Evolutionary conservation across 2,329 filamentous ascomycete genomes (phyloP), one percentile per base, ranked within the genome.

Genomic region (Dendryphion nanum): DNA sequence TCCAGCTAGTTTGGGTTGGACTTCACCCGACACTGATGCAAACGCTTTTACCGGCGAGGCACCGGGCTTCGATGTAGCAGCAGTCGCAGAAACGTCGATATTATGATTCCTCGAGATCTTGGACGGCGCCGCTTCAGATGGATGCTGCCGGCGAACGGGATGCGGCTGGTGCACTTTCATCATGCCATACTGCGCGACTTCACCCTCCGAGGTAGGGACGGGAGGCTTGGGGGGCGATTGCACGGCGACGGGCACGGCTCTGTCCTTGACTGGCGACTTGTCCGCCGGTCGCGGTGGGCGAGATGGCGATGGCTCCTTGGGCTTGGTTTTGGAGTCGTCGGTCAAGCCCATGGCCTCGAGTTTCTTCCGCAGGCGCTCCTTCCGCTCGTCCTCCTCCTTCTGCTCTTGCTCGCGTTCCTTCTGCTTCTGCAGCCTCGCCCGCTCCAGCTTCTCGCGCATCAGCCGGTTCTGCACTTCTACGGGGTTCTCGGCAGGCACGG

Each of bases 281-380:
- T 57, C 59, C 13, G 42, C 36, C 30, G 47, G 33, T 33, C 51
- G 61, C 10, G 69, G 62, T 16, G 70, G 57, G 32, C 51, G 61
- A 10, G 69, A 63, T 16, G 70, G 57, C 5, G 61, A 55, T 47
- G 55, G 44, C 30, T 70, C 67, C 47, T 64, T 67, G 51, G 6
- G 10, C 18, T 33, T 41, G 5, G 33, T 14, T n/a, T 30, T 21
- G 14, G 45, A 32, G 41, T 66, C 65, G 21, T 57, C 54, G 8
- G 55, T 44, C 3, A 77, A 71, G 0, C 83, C 85, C 57, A 90
- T 68, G 6, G 81, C 79, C 51, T 84, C 84, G 32, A 90, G 67
- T 63, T 87, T 89, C 57, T 83, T 76, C 33, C 81, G 78, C 44
- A 90, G 81, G 17, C 86, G 78, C 56, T 87, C 84, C 51, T 79